Percentiles rank a stretch among this genome's conserved stretches.
These are phyloP conservation scores for Hypoxylon sp. DNA, from an alignment of 2,329 filamentous ascomycete genomes.

Conservation along the genomic window DNA sequence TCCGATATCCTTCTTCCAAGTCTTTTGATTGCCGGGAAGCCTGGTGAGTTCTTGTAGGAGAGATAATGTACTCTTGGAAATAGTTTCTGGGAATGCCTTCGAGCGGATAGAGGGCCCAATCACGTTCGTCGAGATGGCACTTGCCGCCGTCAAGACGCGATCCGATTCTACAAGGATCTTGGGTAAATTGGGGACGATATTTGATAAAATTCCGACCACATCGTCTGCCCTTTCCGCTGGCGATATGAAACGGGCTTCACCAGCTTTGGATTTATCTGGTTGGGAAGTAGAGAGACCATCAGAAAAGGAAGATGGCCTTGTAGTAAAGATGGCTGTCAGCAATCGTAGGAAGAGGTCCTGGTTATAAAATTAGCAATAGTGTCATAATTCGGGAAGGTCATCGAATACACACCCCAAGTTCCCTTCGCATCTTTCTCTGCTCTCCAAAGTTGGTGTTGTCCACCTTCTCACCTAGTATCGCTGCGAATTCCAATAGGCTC, in stretches of 20 bases:
- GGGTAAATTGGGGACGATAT: constrained; percentile 80
- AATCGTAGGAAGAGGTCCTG: constrained; percentile 90
- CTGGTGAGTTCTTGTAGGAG: constrained; percentile 81
- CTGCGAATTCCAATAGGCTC: constrained; percentile 85
- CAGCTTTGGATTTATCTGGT: constrained; percentile 52
- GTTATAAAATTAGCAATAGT: constrained; percentile 42
- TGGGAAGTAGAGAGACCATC: constrained; percentile 57
- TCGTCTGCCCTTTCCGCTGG: constrained; percentile 70
- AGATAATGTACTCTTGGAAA: constrained; percentile 74
- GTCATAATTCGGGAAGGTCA: not conserved
- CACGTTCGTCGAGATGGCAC: constrained; percentile 82
- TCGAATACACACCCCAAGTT: constrained; percentile 74
- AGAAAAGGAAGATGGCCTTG: constrained; percentile 77
- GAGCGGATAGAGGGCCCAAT: constrained; percentile 84
- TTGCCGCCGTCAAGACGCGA: constrained; percentile 78
- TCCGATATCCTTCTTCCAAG: constrained; percentile 90
- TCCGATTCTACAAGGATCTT: constrained; percentile 88
- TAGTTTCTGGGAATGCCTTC: constrained; percentile 85
- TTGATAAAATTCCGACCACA: constrained; percentile 79
- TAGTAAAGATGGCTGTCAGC: constrained; percentile 93
- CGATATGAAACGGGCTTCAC: constrained; percentile 40
- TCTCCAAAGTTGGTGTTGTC: constrained; percentile 98
- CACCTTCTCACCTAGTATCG: constrained; percentile 91
- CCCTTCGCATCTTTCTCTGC: constrained; percentile 88
- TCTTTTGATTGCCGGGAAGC: constrained; percentile 81